Evolutionary conservation across 352 stramenopile species (phyloP).

Genomic region (Saprolegnia parasitica): DNA sequence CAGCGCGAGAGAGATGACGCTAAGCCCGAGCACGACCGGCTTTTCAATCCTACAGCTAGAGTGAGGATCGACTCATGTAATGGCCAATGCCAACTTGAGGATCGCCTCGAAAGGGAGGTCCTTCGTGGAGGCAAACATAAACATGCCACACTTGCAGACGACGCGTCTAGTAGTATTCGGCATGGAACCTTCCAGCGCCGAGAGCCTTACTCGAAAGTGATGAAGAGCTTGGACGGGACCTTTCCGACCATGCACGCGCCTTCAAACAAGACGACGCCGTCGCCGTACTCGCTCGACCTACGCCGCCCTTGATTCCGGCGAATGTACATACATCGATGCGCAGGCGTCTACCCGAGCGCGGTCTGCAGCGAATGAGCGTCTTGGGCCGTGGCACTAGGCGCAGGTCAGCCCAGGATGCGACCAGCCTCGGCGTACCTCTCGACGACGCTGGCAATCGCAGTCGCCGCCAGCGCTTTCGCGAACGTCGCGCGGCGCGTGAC

Average conservation of each 20-base stretch:
- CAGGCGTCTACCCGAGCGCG: background rate
- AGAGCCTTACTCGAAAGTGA: slow-evolving; percentile 60
- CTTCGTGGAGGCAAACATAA: slow-evolving; percentile 24
- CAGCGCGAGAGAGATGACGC: slow-evolving; percentile 4
- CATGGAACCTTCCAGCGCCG: background rate
- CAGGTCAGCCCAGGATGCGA: background rate
- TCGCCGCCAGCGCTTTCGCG: slow-evolving; percentile 52
- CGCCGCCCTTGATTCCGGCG: background rate
- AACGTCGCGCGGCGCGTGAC: slow-evolving; percentile 54
- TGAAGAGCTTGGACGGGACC: slow-evolving; percentile 59
- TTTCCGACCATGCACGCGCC: slow-evolving; percentile 68
- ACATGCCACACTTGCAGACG: slow-evolving; percentile 14
- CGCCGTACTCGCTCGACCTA: slow-evolving; percentile 27
- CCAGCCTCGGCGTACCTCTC: slow-evolving; percentile 44
- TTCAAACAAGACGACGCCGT: slow-evolving; percentile 78
- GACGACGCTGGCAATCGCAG: slow-evolving; percentile 55
- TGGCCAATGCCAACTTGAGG: background rate
- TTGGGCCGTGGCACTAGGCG: background rate
- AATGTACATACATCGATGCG: background rate
- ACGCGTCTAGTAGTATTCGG: background rate
- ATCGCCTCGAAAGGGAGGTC: slow-evolving; percentile 15
- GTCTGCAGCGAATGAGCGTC: slow-evolving; percentile 4
- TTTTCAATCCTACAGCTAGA: background rate
- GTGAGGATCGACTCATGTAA: background rate
- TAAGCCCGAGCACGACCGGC: slow-evolving; percentile 7